Evolutionary conservation across 805 yeast species (phyloP).

Genomic region (Yarrowia sp.): DNA sequence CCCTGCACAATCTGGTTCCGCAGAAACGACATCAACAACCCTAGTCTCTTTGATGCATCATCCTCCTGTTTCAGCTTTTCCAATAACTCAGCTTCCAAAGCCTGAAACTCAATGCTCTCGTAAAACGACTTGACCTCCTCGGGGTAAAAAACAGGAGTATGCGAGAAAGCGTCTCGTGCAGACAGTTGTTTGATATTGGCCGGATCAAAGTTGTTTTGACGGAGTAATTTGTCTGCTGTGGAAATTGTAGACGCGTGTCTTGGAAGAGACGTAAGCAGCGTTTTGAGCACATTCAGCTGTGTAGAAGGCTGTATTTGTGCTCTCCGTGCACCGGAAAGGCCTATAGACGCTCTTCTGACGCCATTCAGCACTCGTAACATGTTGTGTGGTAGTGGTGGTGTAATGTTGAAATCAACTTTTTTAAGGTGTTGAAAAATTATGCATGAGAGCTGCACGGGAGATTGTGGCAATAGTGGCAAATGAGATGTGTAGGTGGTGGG

Average conservation of each 20-base stretch:
- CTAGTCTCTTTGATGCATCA: background rate
- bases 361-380: conserved; percentile 3
- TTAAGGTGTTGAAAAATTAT: background rate
- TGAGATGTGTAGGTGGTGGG: background rate
- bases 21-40: conserved; percentile 4
- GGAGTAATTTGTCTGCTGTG: background rate
- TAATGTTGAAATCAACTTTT: background rate
- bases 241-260: background rate
- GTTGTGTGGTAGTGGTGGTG: background rate
- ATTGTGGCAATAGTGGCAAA: background rate
- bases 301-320: background rate
- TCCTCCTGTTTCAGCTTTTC: background rate
- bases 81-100: background rate
- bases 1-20: conserved; percentile 11
- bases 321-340: background rate
- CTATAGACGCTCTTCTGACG: background rate
- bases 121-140: conserved; percentile 8
- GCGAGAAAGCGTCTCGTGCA: background rate
- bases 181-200: background rate
- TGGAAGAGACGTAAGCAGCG: background rate
- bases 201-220: background rate
- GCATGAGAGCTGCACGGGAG: background rate
- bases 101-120: conserved; percentile 12
- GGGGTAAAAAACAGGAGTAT: background rate
- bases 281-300: background rate